phyloP scores from a whole-genome alignment of 768 basidiomycete genomes.

The Pleurotus cornucopiae region DNA sequence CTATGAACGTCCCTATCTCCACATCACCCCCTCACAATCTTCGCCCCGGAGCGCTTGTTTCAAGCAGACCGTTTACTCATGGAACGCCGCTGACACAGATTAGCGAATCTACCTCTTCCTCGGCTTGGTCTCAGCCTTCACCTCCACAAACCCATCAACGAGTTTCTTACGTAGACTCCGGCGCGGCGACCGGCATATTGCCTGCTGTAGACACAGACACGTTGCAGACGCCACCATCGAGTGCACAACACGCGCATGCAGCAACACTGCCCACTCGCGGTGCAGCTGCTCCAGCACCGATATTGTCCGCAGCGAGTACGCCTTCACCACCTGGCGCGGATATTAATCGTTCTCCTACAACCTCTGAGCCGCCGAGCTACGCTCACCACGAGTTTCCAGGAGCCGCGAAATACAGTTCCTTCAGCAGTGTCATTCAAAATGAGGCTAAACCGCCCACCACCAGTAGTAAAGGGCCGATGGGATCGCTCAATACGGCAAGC shows the following conservation, averaged over 20 bases:
- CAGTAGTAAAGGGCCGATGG: not conserved
- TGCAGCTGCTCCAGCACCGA: not conserved
- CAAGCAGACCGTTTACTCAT: not conserved
- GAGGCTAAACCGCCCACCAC: not conserved
- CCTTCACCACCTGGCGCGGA: not conserved
- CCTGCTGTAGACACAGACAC: not conserved
- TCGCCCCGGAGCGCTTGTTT: not conserved
- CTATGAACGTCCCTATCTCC: too few species aligned
- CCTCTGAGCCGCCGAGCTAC: slow-evolving; percentile 4
- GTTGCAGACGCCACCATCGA: not conserved
- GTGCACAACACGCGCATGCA: not conserved
- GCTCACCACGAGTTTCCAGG: not conserved
- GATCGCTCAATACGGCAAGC: too few species aligned
- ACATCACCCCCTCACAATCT: not conserved
- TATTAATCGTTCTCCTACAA: not conserved
- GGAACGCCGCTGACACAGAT: slow-evolving; percentile 2
- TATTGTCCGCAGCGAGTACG: not conserved
- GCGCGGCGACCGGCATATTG: not conserved
- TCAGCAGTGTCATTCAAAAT: not conserved
- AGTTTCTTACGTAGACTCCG: not conserved
- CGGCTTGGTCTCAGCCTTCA: not conserved
- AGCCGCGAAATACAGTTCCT: not conserved
- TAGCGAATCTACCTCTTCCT: not conserved
- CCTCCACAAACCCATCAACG: not conserved
- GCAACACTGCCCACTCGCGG: too few species aligned